Conservation (phyloP, 2,329 filamentous ascomycete species). For the Fusarium sublunatum region DNA sequence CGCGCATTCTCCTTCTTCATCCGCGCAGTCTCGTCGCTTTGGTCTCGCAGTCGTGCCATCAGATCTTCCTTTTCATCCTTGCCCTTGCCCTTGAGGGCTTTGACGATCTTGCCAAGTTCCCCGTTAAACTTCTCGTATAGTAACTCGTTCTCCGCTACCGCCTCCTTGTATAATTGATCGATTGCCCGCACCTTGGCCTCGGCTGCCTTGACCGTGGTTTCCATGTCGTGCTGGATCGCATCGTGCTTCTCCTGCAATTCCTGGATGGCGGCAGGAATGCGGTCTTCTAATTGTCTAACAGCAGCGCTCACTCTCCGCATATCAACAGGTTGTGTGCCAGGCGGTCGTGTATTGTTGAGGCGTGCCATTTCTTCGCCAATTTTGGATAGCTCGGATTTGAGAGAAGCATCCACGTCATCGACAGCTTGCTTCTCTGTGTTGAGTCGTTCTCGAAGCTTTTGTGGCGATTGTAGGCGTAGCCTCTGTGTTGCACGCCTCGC, state of each 20-base stretch:
- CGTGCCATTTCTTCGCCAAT: constrained; percentile 83
- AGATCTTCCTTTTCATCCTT: constrained; percentile 85
- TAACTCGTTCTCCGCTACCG: constrained; percentile 90
- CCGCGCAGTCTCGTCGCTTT: constrained; percentile 79
- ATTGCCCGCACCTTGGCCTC: constrained; percentile 84
- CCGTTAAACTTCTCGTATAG: constrained; percentile 92
- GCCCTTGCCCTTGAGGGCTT: constrained; percentile 76
- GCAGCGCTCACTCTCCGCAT: constrained; percentile 65
- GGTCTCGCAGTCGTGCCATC: constrained; percentile 75
- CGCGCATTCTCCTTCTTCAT: constrained; percentile 88
- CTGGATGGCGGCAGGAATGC: constrained; percentile 68
- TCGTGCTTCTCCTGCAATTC: constrained; percentile 71
- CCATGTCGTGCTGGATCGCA: constrained; percentile 75
- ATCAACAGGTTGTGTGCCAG: constrained; percentile 52
- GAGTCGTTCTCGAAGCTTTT: constrained; percentile 85
- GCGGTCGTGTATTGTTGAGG: constrained; percentile 56
- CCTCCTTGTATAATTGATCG: constrained; percentile 89
- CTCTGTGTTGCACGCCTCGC: constrained; percentile 57
- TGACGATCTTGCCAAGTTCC: constrained; percentile 86
- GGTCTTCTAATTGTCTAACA: constrained; percentile 74
- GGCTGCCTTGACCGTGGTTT: constrained; percentile 75
- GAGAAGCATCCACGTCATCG: constrained; percentile 72
- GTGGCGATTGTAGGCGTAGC: constrained; percentile 75
- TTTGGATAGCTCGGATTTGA: constrained; percentile 81
- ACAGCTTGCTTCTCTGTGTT: constrained; percentile 83